Evolutionary conservation across 352 stramenopile genomes (phyloP).

Genomic region (Phytophthora ramorum): DNA sequence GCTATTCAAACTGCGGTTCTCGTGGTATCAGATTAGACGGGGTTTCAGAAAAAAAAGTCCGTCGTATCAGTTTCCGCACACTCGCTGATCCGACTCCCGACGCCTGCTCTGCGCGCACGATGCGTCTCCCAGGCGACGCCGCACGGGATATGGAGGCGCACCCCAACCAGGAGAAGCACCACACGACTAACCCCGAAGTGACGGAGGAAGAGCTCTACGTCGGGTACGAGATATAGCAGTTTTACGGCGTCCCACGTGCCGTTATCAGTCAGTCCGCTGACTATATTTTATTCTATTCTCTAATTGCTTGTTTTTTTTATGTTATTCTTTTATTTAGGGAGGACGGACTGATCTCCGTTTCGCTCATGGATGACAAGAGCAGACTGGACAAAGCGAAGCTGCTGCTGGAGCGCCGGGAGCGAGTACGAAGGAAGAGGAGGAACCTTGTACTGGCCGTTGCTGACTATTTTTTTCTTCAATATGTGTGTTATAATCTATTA

Average conservation of each 20-base stretch:
- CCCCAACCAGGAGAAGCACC: conserved; percentile 32
- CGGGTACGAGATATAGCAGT: conserved; percentile 43
- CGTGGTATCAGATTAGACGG: too few relatives aligned
- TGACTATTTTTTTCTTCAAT: conserved; percentile 13
- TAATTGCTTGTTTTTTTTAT: conserved; percentile 5
- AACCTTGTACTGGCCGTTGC: neutral
- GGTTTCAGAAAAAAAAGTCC: conserved; percentile 17
- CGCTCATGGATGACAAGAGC: conserved; percentile 57
- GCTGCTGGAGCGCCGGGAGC: conserved; percentile 60
- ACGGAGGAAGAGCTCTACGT: conserved; percentile 74
- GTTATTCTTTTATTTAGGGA: conserved; percentile 43
- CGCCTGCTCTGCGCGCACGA: conserved; percentile 1
- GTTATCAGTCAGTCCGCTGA: conserved; percentile 22
- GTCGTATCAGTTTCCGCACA: conserved; percentile 22
- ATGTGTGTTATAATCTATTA: conserved; percentile 27
- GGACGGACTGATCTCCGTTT: conserved; percentile 58
- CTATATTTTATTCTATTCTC: conserved; percentile 3
- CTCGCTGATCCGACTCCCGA: conserved; percentile 1
- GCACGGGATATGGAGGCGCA: conserved; percentile 19
- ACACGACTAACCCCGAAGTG: conserved; percentile 13
- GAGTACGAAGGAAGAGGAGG: conserved; percentile 14
- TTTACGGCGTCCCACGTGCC: conserved; percentile 14
- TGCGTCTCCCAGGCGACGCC: conserved; percentile 18
- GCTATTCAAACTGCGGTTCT: too few relatives aligned
- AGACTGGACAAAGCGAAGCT: conserved; percentile 50